Conservation (phyloP, 371 early-diverging fungal species). For the Apophysomyces sp. region DNA sequence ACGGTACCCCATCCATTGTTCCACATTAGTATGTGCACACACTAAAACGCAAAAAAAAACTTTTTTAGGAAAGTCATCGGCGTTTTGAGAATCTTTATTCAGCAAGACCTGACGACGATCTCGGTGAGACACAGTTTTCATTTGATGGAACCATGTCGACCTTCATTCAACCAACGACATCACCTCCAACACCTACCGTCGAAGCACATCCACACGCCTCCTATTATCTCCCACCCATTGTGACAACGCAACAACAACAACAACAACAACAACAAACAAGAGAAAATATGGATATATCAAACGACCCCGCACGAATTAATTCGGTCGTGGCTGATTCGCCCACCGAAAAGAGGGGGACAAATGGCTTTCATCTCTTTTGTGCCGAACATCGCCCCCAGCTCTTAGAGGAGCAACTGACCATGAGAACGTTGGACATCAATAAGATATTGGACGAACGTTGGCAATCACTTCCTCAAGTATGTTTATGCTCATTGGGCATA, state of each 20-base stretch:
- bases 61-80: not conserved
- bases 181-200: not conserved
- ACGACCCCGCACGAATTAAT: not conserved
- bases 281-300: not conserved
- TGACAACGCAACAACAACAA: not conserved
- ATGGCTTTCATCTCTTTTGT: slow-evolving; percentile 6
- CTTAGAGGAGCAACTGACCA: slow-evolving; percentile 2
- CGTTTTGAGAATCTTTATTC: not conserved
- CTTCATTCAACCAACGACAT: not conserved
- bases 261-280: not conserved
- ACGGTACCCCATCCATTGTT: not conserved
- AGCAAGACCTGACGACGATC: not conserved
- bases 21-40: no score
- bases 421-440: not conserved
- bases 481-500: not conserved
- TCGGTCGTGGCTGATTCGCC: not conserved
- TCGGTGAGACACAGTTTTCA: not conserved
- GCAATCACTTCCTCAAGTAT: slow-evolving; percentile 10
- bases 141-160: not conserved
- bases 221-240: not conserved
- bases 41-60: no score
- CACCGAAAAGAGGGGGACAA: slow-evolving; percentile 3
- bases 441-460: slow-evolving; percentile 6
- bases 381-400: slow-evolving; percentile 7
- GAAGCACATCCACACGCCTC: not conserved